Evolutionary conservation across 1,284 basidiomycete genomes (phyloP), one percentile per base, ranked within the genome.

Genomic region (Ustanciosporium gigantosporum): DNA sequence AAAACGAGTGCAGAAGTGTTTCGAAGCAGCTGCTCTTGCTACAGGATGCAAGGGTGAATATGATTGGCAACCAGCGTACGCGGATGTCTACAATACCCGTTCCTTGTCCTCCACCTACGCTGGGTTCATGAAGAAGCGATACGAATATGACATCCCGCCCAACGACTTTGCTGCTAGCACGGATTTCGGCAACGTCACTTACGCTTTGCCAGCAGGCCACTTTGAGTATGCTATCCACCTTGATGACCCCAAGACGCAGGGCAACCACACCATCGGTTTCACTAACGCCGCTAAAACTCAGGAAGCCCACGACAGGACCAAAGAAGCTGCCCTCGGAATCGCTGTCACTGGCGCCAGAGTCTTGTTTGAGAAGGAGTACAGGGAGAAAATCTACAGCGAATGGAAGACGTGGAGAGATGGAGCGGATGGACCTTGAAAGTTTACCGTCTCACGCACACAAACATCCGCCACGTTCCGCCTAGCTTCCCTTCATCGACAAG

Each of bases 21-120:
- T 87, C 73, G 83, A 88, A 87, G 88, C 86, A 14, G 89, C 86
- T 2, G 84, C 84, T 5, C 79, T 84, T 22, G 86, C 88, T 1
- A 88, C 88, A 3, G 84, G 83, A 3, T 90, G 88, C 75, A 81
- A 79, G 38, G 80, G 85, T 43, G 81, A 84, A 36, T 76, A 87
- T 44, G 50, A 60, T 8, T 59, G 62, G 45, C 66, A 73, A 24
- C 49, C 65, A 13, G 48, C 71, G 15, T 78, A 79, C 36, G 61
- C 68, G 5, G 79, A 80, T 40, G 67, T 78, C 25, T 52, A 66
- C 37, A 74, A 79, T 31, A 69, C 68, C 20, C 40, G 41, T 0
- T 46, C 42, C 11, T 41, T 62, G n/a, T 53, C 57, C 0, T 42
- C 36, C 3, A 59, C 60, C 23, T 79, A 77, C 47, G 61, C 53